Base-by-base conservation (phyloP, 176 grass and related monocot species). In the Rhynchospora pubera region DNA sequence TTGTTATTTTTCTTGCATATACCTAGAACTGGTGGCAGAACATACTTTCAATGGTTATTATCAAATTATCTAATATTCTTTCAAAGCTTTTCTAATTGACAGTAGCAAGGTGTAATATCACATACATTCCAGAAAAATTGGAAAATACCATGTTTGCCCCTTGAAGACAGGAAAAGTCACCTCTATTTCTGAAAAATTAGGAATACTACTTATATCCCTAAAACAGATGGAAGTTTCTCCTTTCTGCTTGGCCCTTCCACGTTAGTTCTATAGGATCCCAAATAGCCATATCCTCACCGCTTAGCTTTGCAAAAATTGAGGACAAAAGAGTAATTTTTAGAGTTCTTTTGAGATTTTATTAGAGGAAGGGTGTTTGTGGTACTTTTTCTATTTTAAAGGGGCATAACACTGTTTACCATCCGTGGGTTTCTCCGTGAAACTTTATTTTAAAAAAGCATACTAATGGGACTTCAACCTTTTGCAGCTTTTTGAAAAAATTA, bases 1-100 rank as follows among this genome's bases (percentile, higher is more conserved):
- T 59, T 99, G 73, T 86, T 99, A 81, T 93, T 99, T 88, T 99
- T 99, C 84, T 88, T 99, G 12, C 97, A 99, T 60, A 89, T 99
- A 78, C 97, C 97, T 2, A 85, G 97, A 58, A 99, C 97, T 30
- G 97, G 97, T 47, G 97, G 97, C 1, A 90, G 97, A 23, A 87
- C 97, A 70, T 99, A 96, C 50, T 96, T 90, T 30, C 93, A 99
- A 79, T 99, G 97, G 97, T 99, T 84, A 13, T 57, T 63, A 30
- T 83, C 12, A n/a, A 64, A 39, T 4, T 47, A 6, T 73, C 10
- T 47, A n/a, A 39, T 26, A 9, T 14, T 8, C 21, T 63, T 14
- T 13, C 0, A 50, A 81, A 59, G 80, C 48, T 21, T 26, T 62
- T 21, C 1, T 85, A 28, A 43, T 9, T 34, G 8, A 13, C 13